Conservation (phyloP, 1,284 basidiomycete species). For the Stygiomarasmius scandens region DNA sequence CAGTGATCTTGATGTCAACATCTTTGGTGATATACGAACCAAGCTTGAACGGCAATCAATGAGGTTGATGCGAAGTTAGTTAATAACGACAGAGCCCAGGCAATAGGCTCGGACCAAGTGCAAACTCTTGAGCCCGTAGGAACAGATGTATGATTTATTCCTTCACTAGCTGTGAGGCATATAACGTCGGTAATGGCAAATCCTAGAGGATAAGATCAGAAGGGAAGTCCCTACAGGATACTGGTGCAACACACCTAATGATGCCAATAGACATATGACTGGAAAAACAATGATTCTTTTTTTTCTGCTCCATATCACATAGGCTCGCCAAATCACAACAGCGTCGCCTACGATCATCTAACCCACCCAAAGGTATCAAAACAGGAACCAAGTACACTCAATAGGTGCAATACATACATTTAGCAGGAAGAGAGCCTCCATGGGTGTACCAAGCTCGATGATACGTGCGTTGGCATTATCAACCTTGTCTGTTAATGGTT, state of each 20-base stretch:
- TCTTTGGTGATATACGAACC: neutral
- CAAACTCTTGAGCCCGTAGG: neutral
- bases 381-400: neutral
- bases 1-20: neutral
- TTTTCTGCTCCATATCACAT: constrained; percentile 2
- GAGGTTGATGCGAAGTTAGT: constrained; percentile 3
- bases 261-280: neutral
- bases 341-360: constrained; percentile 4
- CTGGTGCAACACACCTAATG: neutral
- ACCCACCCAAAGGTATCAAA: neutral
- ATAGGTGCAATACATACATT: neutral
- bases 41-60: constrained; percentile 7
- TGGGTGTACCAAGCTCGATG: neutral
- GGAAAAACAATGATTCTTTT: constrained; percentile 5
- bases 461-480: constrained; percentile 1
- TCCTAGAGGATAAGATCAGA: neutral
- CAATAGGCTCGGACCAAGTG: neutral
- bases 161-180: constrained; percentile 1
- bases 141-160: neutral
- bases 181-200: neutral
- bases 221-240: neutral
- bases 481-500: neutral
- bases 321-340: constrained; percentile 12
- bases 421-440: neutral
- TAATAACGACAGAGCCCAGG: constrained; percentile 1